Base-by-base conservation (phyloP, 129 eudicot genomes). In the Kitagawia praeruptora region DNA sequence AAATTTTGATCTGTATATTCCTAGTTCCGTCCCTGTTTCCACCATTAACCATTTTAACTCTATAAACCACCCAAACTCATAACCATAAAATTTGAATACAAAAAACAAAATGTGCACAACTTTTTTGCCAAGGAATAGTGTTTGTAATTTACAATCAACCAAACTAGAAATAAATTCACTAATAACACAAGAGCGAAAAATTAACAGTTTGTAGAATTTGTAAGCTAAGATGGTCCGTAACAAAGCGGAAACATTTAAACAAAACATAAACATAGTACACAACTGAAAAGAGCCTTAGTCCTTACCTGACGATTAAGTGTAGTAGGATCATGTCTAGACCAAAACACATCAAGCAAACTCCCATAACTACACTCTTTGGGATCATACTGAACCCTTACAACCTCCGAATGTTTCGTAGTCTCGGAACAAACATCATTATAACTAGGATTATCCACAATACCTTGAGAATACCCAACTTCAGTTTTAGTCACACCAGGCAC, bases 321-420 rank as follows among this genome's bases (percentile, higher is more conserved):
- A 18, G 97, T 91, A 37, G 98, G 98, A 77, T 93, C 98, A 87
- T 93, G 98, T 49, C 97, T 88, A 46, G 82, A 87, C 97, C 95
- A 93, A 31, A 93, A 93, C 27, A 81, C 87, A 84, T 88, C 95
- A 49, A 93, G 90, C 87, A 93, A 73, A 44, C 61, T 56, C 56
- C 87, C 91, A 54, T n/a, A 88, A 74, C 83, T 81, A 72, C 98
- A 89, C 23, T 78, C 86, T 34, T 89, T 89, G 0, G 93, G 92
- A 73, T 91, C 97, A 85, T 87, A 93, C 91, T 87, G 90, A 53
- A 93, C 97, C 84, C 98, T 75, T 63, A 93, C 97, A 19, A 93
- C 97, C 82, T 93, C 98, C 4, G 85, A 78, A 73, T 93, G 98
- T 21, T 86, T 87, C 2, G 97, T 87, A 58, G 89, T 89, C 13